Evolutionary conservation across 1,284 basidiomycete species (phyloP).

Genomic region (Tilletia walkeri): DNA sequence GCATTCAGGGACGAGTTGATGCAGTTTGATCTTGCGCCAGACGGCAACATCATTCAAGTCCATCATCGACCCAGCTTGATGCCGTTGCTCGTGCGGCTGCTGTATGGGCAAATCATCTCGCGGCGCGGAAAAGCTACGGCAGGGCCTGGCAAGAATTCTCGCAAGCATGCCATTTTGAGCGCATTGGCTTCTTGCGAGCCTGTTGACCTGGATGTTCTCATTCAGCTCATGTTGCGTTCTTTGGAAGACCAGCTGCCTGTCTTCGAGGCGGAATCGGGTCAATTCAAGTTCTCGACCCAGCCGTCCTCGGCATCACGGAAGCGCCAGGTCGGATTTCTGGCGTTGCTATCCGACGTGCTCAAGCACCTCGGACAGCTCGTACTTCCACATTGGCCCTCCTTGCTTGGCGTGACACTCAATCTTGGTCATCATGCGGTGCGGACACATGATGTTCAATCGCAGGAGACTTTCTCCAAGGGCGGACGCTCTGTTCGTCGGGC

Average conservation of each 20-base stretch:
- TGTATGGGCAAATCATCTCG: slow-evolving; percentile 88
- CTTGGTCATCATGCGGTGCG: slow-evolving; percentile 40
- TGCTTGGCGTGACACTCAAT: slow-evolving; percentile 41
- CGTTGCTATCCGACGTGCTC: slow-evolving; percentile 49
- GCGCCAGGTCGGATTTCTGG: slow-evolving; percentile 57
- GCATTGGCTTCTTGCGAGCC: slow-evolving; percentile 71
- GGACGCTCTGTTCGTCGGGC: slow-evolving; percentile 44
- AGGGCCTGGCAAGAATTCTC: slow-evolving; percentile 62
- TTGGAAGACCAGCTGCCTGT: slow-evolving; percentile 59
- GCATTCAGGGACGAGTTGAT: slow-evolving; percentile 85
- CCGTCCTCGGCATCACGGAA: slow-evolving; percentile 31
- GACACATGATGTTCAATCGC: neutral
- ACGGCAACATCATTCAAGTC: slow-evolving; percentile 63
- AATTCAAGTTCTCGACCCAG: slow-evolving; percentile 35
- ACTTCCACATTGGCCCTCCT: slow-evolving; percentile 35
- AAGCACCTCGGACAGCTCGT: slow-evolving; percentile 44
- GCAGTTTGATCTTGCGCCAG: slow-evolving; percentile 59
- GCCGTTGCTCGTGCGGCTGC: slow-evolving; percentile 71
- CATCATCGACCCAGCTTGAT: slow-evolving; percentile 70
- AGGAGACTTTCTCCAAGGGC: neutral
- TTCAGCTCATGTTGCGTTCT: slow-evolving; percentile 87
- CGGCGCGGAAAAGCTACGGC: slow-evolving; percentile 67
- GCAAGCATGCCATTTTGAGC: slow-evolving; percentile 74
- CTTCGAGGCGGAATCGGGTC: slow-evolving; percentile 17
- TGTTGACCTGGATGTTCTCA: slow-evolving; percentile 73